phyloP scores from a whole-genome alignment of 495 filamentous ascomycete species.

The Cercophora samala region DNA sequence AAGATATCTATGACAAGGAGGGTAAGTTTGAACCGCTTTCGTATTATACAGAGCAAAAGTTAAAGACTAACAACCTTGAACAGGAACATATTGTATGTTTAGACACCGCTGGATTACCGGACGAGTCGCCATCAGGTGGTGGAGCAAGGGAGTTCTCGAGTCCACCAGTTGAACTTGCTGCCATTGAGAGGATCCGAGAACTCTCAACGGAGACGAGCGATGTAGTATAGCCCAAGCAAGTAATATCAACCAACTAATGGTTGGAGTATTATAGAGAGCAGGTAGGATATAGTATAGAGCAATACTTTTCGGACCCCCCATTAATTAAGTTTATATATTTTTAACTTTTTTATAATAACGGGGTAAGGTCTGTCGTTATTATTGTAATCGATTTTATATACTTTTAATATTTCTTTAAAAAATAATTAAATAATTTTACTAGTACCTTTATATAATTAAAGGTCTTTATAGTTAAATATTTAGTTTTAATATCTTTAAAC shows the following conservation, averaged over 20 bases:
- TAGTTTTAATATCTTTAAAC: too few relatives aligned
- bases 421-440: too few relatives aligned
- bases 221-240: neutral
- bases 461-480: too few relatives aligned
- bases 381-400: too few relatives aligned
- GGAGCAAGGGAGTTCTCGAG: neutral
- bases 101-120: slow-evolving; percentile 7
- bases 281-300: too few relatives aligned
- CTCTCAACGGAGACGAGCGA: neutral
- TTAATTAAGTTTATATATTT: neutral
- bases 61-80: too few relatives aligned
- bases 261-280: too few relatives aligned
- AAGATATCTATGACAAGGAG: slow-evolving; percentile 28
- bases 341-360: neutral
- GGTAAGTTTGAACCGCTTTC: slow-evolving; percentile 8
- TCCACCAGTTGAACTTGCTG: slow-evolving; percentile 5
- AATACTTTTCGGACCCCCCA: too few relatives aligned
- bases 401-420: too few relatives aligned
- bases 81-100: too few relatives aligned
- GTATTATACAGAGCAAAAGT: neutral
- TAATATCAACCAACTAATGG: too few relatives aligned
- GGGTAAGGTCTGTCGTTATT: neutral
- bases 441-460: too few relatives aligned
- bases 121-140: slow-evolving; percentile 2
- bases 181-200: slow-evolving; percentile 6